Base-by-base conservation (phyloP, 805 yeast genomes). In the Wickerhamiella siamensis region DNA sequence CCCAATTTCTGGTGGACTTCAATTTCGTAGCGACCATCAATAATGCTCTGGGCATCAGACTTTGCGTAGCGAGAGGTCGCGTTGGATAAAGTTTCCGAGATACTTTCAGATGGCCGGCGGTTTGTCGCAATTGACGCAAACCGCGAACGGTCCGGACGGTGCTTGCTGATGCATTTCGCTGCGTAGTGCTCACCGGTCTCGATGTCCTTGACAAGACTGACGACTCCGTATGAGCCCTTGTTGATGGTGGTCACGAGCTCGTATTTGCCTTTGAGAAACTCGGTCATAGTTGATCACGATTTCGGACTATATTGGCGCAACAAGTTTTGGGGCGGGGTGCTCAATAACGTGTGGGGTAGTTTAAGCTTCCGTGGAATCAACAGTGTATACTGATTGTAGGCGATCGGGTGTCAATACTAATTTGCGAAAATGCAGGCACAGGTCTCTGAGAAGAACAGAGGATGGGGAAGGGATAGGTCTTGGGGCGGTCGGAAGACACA, bases 141-240 rank as follows among this genome's bases (percentile, higher is more conserved):
- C n/a, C 6, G 35, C 16, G 24, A 6, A 26, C 22, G 43, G 44
- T 50, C 44, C 43, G 44, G 32, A 10, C n/a, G 16, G 29, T 32
- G 44, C 21, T 41, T 43, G 31, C 49, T 43, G 38, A 86, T 79
- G 57, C 82, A 83, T 62, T 88, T 87, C 46, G 88, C 75, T 2
- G 96, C 97, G 22, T 82, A 93, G 38, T 81, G 61, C 42, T 66
- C 63, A 31, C 65, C 61, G 20, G 69, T 67, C 18, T 51, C 49
- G 3, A 60, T 51, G 58, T 88, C 95, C 52, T 75, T 77, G 8
- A 95, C 96, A 20, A 88, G 68, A 2, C 93, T 77, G 6, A 88
- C 97, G 37, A 81, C 72, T 39, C 97, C 97, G 60, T 83, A 88
- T 0, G 96, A 83, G 24, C 97, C 97, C 59, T 83, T 87, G 55